These are phyloP conservation scores for Fusarium subglutinans DNA, from an alignment of 2,329 filamentous ascomycete genomes.

Conservation along the genomic window DNA sequence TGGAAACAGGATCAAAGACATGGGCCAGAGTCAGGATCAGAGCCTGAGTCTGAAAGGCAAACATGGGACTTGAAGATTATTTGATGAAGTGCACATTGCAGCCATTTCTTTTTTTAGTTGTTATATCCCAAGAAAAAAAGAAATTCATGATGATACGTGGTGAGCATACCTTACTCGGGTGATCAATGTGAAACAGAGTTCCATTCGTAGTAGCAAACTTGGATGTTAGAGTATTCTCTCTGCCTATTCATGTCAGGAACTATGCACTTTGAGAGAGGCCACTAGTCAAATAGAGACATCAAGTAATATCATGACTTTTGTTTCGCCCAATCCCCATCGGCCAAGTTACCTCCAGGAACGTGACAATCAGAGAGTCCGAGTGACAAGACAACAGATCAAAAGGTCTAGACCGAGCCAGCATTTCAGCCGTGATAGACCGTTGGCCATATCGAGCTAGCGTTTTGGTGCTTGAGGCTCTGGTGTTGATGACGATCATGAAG, in stretches of 20 bases:
- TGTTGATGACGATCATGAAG: slow-evolving; percentile 35
- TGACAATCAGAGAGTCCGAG: slow-evolving; percentile 4
- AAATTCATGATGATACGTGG: slow-evolving; percentile 13
- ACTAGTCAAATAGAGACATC: not conserved
- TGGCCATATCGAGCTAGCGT: slow-evolving; percentile 20
- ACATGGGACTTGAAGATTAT: slow-evolving; percentile 16
- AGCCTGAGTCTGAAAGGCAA: not conserved
- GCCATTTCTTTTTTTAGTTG: slow-evolving; percentile 31
- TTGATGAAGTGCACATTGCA: slow-evolving; percentile 32
- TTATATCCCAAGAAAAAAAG: slow-evolving; percentile 33
- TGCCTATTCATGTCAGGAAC: not conserved
- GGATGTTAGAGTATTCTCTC: not conserved
- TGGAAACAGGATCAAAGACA: slow-evolving; percentile 17
- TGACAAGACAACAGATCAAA: not conserved
- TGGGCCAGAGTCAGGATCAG: not conserved
- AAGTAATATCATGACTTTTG: not conserved
- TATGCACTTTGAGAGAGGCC: not conserved
- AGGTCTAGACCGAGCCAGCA: slow-evolving; percentile 12
- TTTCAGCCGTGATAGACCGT: not conserved
- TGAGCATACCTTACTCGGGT: not conserved
- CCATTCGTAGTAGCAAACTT: not conserved
- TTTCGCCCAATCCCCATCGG: not conserved
- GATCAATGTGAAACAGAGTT: not conserved
- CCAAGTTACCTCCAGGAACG: slow-evolving; percentile 4
- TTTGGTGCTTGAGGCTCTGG: slow-evolving; percentile 27